Percentiles rank a stretch among this genome's conserved stretches.
Evolutionary conservation across 805 yeast genomes (phyloP).

Genomic region (Candida dendrica): DNA sequence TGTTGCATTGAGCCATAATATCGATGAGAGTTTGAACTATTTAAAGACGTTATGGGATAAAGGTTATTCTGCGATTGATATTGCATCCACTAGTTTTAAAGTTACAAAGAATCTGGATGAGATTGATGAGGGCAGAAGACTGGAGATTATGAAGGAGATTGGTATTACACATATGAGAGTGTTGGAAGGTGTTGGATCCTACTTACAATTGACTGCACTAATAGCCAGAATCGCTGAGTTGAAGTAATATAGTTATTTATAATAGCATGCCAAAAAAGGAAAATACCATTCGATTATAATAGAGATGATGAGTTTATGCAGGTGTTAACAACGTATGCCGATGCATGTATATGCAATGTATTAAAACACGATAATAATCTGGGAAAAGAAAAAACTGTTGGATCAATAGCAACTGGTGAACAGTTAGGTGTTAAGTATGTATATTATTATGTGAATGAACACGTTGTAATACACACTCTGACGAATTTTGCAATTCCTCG

Average conservation of each 20-base stretch:
- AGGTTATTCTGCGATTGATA: constrained; percentile 91
- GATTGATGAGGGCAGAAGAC: constrained; percentile 57
- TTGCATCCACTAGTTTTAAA: constrained; percentile 82
- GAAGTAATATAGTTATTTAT: not conserved
- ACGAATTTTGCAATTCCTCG: too few relatives aligned
- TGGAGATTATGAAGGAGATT: constrained; percentile 76
- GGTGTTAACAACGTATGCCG: too few relatives aligned
- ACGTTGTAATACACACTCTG: too few relatives aligned
- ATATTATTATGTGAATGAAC: too few relatives aligned
- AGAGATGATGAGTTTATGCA: too few relatives aligned
- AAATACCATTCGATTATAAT: too few relatives aligned
- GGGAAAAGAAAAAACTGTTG: too few relatives aligned
- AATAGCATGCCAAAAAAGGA: too few relatives aligned
- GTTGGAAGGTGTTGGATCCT: constrained; percentile 86
- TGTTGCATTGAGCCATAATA: constrained; percentile 33
- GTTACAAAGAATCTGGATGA: constrained; percentile 74
- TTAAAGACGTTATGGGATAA: constrained; percentile 73
- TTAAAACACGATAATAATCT: too few relatives aligned
- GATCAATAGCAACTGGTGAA: too few relatives aligned
- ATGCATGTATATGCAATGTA: too few relatives aligned
- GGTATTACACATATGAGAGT: constrained; percentile 91
- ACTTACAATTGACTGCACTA: constrained; percentile 80
- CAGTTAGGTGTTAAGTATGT: too few relatives aligned
- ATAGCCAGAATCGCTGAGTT: constrained; percentile 42
- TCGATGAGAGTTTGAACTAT: constrained; percentile 60